These are phyloP conservation scores for Larix kaempferi DNA, from an alignment of 75 land plant species.

Conservation along the genomic window DNA sequence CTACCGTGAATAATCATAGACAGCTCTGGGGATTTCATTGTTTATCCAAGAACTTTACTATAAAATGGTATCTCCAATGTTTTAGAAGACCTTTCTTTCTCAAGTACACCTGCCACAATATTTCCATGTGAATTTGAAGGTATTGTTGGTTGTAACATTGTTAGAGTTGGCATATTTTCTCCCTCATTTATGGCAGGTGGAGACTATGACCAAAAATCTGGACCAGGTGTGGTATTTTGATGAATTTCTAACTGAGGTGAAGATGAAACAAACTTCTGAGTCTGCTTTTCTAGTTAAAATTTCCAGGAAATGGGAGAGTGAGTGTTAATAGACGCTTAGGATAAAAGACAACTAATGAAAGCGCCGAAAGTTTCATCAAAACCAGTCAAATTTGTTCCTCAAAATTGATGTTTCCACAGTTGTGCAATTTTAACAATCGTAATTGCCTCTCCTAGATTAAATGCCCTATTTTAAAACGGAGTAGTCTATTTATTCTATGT, in stretches of 20 bases:
- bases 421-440: too few species aligned
- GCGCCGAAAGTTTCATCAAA: too few species aligned
- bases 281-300: too few species aligned
- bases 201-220: slow-evolving; percentile 96
- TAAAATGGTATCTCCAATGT: slow-evolving; percentile 65
- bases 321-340: too few species aligned
- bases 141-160: slow-evolving; percentile 1
- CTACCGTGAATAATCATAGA: slow-evolving; percentile 23
- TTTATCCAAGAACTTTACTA: slow-evolving; percentile 16
- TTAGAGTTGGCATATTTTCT: slow-evolving; percentile 3
- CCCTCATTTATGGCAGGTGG: slow-evolving; percentile 39
- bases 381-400: too few species aligned
- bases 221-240: slow-evolving; percentile 64
- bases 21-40: neutral
- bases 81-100: slow-evolving; percentile 36
- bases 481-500: too few species aligned
- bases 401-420: too few species aligned
- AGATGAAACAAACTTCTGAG: too few species aligned
- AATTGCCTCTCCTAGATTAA: too few species aligned
- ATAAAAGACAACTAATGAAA: too few species aligned
- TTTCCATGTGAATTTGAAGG: slow-evolving; percentile 17
- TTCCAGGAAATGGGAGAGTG: too few species aligned
- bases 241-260: slow-evolving; percentile 14
- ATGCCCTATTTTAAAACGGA: too few species aligned
- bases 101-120: slow-evolving; percentile 22